Conservation (phyloP, 805 yeast genomes). For the Candida caryicola region DNA sequence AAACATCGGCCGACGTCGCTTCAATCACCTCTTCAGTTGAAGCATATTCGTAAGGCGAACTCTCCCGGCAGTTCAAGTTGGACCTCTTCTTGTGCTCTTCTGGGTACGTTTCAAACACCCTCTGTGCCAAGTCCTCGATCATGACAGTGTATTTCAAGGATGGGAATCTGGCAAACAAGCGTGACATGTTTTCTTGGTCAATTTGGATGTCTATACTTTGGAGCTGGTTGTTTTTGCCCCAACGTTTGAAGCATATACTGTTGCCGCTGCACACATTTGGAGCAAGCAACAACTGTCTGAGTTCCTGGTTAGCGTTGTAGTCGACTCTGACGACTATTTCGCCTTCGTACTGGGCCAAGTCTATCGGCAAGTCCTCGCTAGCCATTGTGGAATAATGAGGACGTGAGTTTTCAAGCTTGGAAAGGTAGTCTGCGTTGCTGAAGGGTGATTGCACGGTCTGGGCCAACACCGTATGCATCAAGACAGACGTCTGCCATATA, state of each 20-base stretch:
- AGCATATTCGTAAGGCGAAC: conserved; percentile 4
- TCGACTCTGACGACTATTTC: conserved; percentile 46
- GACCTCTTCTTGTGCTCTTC: conserved; percentile 14
- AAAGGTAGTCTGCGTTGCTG: neutral
- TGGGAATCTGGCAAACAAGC: conserved; percentile 21
- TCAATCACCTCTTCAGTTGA: conserved; percentile 11
- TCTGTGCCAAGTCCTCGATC: conserved; percentile 56
- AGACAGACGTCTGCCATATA: neutral
- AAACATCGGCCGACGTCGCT: conserved; percentile 12
- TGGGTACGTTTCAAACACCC: conserved; percentile 56
- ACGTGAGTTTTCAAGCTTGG: neutral
- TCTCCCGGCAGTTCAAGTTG: conserved; percentile 9
- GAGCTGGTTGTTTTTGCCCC: conserved; percentile 47
- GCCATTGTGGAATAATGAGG: conserved; percentile 32
- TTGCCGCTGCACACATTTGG: conserved; percentile 2
- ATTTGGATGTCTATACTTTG: conserved; percentile 48
- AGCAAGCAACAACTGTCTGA: conserved; percentile 17
- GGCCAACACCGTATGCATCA: neutral
- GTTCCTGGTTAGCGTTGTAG: conserved; percentile 20
- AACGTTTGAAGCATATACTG: conserved; percentile 26
- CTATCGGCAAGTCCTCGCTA: conserved; percentile 33
- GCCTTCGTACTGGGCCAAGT: conserved; percentile 38
- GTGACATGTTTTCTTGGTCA: conserved; percentile 15
- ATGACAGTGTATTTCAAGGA: conserved; percentile 36
- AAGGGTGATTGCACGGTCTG: neutral